Evolutionary conservation across 768 basidiomycete genomes (phyloP), one percentile per base, ranked within the genome.

Genomic region (Rhizopogon roseolus): DNA sequence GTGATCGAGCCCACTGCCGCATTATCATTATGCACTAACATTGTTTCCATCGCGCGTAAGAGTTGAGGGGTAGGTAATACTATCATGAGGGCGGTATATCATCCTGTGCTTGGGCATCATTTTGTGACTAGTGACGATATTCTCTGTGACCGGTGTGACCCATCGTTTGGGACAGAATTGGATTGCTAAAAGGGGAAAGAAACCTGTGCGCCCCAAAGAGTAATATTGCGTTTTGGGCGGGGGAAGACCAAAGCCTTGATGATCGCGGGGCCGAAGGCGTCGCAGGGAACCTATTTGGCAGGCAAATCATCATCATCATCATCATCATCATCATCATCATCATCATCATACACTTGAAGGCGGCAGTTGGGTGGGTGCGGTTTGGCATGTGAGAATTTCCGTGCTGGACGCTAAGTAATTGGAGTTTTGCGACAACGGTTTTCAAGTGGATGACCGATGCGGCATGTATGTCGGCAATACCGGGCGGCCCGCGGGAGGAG

Each of bases 201-300:
- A n/a, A n/a, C 32, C 44, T 19, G 41, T 8, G 22, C 22, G 22
- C 22, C 22, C 49, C 50, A 41, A 52, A 37, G 10, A 48, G 55
- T 25, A 41, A 60, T 66, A 64, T 65, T 57, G 17, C 41, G 17
- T 45, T 41, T 41, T 25, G 52, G 27, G 22, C 44, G 46, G 9
- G 19, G 41, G 41, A 41, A 37, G 39, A 43, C 25, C 29, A 29
- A 7, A 14, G 9, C 13, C 48, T 48, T 48, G 40, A 16, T 39
- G 17, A 17, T 11, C 52, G 64, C 67, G 66, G 66, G 59, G 54
- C 66, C 66, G 66, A 67, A 49, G 28, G 48, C 27, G 40, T 46
- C 45, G 28, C 39, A 42, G 58, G 49, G 44, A 37, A 55, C 38
- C 40, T 16, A 39, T 3, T 17, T n/a, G 6, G n/a, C 8, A 8